phyloP scores from a whole-genome alignment of 2,329 filamentous ascomycete species.

The Trichoderma semiorbis region DNA sequence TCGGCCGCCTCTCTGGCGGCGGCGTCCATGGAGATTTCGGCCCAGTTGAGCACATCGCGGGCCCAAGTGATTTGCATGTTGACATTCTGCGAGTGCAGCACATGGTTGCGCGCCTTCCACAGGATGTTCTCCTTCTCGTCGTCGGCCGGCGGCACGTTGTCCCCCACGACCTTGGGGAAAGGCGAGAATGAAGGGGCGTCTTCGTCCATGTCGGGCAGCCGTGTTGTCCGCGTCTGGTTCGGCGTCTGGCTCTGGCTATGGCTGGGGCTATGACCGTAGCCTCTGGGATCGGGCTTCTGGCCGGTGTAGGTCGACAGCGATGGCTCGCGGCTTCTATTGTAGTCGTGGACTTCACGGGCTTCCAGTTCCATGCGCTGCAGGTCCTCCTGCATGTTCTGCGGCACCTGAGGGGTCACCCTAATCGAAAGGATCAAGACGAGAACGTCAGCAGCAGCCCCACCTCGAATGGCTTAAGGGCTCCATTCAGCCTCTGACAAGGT shows the following conservation, averaged over 20 bases:
- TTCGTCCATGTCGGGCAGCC: conserved; percentile 44
- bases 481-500: conserved; percentile 11
- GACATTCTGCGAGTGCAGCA: conserved; percentile 90
- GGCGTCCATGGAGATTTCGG: conserved; percentile 78
- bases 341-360: conserved; percentile 48
- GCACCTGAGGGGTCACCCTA: conserved; percentile 92
- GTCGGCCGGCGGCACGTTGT: conserved; percentile 89
- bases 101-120: conserved; percentile 76
- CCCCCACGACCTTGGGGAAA: conserved; percentile 81
- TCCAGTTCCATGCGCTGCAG: conserved; percentile 87
- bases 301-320: conserved; percentile 41
- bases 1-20: conserved; percentile 59
- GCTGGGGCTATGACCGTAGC: not conserved
- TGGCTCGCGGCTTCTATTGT: conserved; percentile 40
- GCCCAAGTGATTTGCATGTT: conserved; percentile 97
- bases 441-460: conserved; percentile 38
- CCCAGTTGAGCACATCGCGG: conserved; percentile 84
- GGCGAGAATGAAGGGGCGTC: conserved; percentile 78
- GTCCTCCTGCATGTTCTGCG: conserved; percentile 94
- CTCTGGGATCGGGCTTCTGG: conserved; percentile 19
- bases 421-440: conserved; percentile 30
- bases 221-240: conserved; percentile 28
- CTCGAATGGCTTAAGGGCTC: conserved; percentile 17
- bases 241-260: not conserved
- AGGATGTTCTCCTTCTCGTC: conserved; percentile 90